These are phyloP conservation scores for Aureobasidium lini DNA, from an alignment of 2,329 filamentous ascomycete genomes.

Conservation along the genomic window DNA sequence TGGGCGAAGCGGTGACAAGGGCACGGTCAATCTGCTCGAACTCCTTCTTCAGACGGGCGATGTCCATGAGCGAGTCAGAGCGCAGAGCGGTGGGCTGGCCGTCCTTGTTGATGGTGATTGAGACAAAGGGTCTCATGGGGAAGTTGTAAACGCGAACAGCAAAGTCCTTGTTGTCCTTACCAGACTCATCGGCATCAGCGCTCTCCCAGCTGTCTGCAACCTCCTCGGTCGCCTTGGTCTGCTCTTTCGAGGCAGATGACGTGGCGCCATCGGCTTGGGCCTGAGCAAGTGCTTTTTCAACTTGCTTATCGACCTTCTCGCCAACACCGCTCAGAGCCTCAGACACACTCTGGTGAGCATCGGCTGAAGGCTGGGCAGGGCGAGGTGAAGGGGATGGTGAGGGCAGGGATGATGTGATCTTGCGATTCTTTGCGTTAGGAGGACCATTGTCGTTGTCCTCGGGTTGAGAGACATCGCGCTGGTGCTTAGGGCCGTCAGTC, in stretches of 20 bases:
- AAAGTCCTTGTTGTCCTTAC: conserved; percentile 59
- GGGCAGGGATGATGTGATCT: conserved; percentile 22
- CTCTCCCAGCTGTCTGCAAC: conserved; percentile 90
- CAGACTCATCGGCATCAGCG: conserved; percentile 63
- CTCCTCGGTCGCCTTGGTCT: conserved; percentile 46
- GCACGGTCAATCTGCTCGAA: conserved; percentile 97
- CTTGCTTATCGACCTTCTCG: conserved; percentile 50
- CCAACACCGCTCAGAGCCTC: conserved; percentile 63
- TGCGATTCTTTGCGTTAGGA: conserved; percentile 30
- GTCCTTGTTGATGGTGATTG: conserved; percentile 62
- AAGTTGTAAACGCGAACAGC: conserved; percentile 81
- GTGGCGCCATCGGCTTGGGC: conserved; percentile 42
- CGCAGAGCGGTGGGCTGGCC: conserved; percentile 58
- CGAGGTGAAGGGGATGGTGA: conserved; percentile 18
- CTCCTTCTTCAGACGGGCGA: conserved; percentile 91
- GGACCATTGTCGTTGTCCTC: conserved; percentile 21
- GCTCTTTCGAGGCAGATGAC: conserved; percentile 27
- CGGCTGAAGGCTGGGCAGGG: conserved; percentile 15
- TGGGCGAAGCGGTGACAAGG: conserved; percentile 78
- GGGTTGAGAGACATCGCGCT: conserved; percentile 32
- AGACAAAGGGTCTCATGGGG: conserved; percentile 92
- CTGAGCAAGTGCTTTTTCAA: conserved; percentile 57
- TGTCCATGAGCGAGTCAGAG: conserved; percentile 78
- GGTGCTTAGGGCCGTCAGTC: conserved; percentile 29
- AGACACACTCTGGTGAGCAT: conserved; percentile 48